Evolutionary conservation across 1,284 basidiomycete species (phyloP), one percentile per base, ranked within the genome.

Genomic region (Albatrellus sp.): DNA sequence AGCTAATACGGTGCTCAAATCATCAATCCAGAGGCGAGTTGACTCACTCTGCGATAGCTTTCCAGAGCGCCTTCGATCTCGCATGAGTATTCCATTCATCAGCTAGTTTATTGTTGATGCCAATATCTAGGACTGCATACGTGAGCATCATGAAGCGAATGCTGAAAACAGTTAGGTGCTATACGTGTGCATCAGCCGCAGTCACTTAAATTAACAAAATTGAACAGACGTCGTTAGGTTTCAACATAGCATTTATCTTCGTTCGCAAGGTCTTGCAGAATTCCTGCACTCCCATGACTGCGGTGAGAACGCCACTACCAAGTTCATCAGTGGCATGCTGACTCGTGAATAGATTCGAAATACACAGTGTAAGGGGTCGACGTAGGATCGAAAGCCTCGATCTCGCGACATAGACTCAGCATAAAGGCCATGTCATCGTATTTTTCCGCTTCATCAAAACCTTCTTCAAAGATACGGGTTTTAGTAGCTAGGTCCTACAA

Each of bases 71-170:
- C 28, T 43, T 42, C 7, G 40, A 35, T 42, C 46, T 50, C 33
- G 46, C 28, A 29, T 50, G 48, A 30, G 42, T 41, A 14, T 34
- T 41, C 17, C 49, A 45, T 31, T 50, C 42, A 20, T 50, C 46
- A 33, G 46, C 31, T n/a, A n/a, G 43, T 24, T n/a, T 14, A n/a
- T 34, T 5, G 28, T 50, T 37, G 5, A 34, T 36, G n/a, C n/a
- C n/a, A n/a, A n/a, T n/a, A n/a, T n/a, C n/a, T n/a, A n/a, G n/a
- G n/a, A n/a, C n/a, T n/a, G 48, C 49, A 39, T 13, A 38, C 17
- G 50, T 43, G 32, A 50, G 41, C 44, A 50, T 50, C 24, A 44
- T 44, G 7, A 40, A 37, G 42, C 44, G 43, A 28, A 50, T 44
- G 6, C 42, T 43, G 30, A 50, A 38, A 20, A 44, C 37, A 20